Evolutionary conservation across 148 eudicot species (phyloP).

Genomic region (Vaccinium vitisidaea): DNA sequence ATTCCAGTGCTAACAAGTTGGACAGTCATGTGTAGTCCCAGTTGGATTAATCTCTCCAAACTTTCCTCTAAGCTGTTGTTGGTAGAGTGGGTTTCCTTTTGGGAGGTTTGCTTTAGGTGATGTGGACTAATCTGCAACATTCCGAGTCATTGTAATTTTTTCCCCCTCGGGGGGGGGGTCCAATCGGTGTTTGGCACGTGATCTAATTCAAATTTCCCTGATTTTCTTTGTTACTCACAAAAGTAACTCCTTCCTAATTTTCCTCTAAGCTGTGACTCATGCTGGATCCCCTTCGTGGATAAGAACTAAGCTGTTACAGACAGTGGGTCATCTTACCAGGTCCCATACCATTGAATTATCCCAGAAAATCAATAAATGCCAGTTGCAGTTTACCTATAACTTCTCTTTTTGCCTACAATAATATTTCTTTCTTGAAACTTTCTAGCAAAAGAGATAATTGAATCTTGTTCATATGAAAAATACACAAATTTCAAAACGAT

Average conservation of each 20-base stretch:
- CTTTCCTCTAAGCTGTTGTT: neutral
- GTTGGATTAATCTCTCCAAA: neutral
- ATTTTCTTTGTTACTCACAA: neutral
- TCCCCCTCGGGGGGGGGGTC: no score
- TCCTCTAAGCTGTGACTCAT: neutral
- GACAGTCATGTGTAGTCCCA: neutral
- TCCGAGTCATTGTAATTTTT: neutral
- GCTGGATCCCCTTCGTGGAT: neutral
- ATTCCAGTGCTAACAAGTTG: neutral
- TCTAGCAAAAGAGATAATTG: neutral
- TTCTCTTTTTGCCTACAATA: neutral
- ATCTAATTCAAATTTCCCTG: neutral
- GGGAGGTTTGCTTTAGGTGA: no score
- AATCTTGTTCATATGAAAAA: neutral
- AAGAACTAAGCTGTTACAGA: neutral
- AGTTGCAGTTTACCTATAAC: neutral
- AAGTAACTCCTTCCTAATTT: neutral
- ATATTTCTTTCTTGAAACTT: neutral
- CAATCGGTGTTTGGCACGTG: neutral
- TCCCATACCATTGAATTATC: neutral
- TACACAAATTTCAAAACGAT: no score
- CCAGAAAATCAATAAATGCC: neutral
- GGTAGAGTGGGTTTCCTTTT: neutral
- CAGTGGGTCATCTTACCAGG: neutral
- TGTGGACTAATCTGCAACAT: neutral